A percentile compares a stretch with the other conserved stretches of the same genome.
Evolutionary conservation across 352 stramenopile species (phyloP).

Genomic region (Phytophthora sp.): DNA sequence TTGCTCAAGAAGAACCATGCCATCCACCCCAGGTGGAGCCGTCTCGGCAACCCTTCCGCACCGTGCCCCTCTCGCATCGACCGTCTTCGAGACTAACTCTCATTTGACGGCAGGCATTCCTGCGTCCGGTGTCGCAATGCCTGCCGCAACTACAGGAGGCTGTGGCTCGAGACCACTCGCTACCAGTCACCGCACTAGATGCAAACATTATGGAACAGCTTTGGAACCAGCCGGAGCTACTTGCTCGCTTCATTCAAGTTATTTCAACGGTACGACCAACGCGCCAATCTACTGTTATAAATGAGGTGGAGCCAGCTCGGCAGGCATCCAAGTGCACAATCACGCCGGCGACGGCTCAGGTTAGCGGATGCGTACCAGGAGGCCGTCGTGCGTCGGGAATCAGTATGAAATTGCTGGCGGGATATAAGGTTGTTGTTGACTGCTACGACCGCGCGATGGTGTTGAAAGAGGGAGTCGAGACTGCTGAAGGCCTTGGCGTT

Average conservation of each 20-base stretch:
- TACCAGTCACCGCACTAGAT: not conserved
- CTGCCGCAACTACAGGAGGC: not conserved
- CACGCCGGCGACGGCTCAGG: conserved; percentile 6
- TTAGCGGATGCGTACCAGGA: too few species aligned
- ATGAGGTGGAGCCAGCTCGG: not conserved
- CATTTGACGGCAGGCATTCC: not conserved
- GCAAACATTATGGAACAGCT: conserved; percentile 15
- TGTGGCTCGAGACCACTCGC: not conserved
- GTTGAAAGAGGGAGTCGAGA: not conserved
- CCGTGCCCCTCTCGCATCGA: not conserved
- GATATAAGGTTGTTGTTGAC: conserved; percentile 11
- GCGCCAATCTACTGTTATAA: not conserved
- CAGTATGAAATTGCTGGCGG: conserved; percentile 14
- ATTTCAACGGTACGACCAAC: not conserved
- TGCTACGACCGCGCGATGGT: not conserved
- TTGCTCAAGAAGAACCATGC: not conserved
- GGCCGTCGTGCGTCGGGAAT: conserved; percentile 12
- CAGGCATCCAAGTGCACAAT: conserved; percentile 12
- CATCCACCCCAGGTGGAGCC: not conserved
- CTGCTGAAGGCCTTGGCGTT: conserved; percentile 5
- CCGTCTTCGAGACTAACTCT: not conserved
- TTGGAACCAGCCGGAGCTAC: conserved; percentile 6
- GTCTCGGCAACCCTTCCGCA: not conserved
- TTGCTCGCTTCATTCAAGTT: conserved; percentile 6
- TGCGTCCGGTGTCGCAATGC: not conserved